Base-by-base conservation (phyloP, 2,329 filamentous ascomycete species). In the Aspergillus sergii region DNA sequence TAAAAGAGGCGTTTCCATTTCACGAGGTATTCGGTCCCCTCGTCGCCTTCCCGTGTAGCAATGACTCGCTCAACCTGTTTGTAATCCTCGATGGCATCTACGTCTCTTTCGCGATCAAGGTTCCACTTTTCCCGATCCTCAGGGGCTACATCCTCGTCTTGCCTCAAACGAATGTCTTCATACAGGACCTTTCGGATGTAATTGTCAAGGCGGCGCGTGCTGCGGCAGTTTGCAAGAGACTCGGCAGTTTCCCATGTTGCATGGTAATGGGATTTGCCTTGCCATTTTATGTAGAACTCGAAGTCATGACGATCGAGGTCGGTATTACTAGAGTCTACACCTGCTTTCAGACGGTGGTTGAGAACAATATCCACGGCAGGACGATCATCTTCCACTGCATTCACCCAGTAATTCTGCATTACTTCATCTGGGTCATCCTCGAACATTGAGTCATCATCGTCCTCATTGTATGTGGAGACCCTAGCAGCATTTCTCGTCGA, bases 1-100 rank as follows among this genome's bases (percentile, higher is more conserved):
- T 99, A 99, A 58, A 90, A 92, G 58, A 98, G 86, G 12, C 92
- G 92, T 79, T 95, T 96, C 93, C 95, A 99, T 81, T 99, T 99
- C 78, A 98, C 91, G 68, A 89, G 92, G 77, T 99, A 99, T 76
- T 98, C 93, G 0, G 87, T 87, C 56, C 89, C 92, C 10, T 91
- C 90, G 16, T 95, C 93, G 28, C 90, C 91, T 62, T 93, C 88
- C 66, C 91, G 89, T 63, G 90, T 87, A 59, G 92, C 91, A 71
- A 99, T 97, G 63, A 99, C 90, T 71, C 95, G 89, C 78, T 99
- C 95, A 36, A 97, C 93, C 70, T 95, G 90, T 66, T 92, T 95
- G 78, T 92, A 96, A 73, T 98, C 94, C 66, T 91, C 90, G 58
- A 96, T 86, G 2, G 93, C 91, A 76, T 98, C 94, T 63, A 93